Evolutionary conservation across 768 basidiomycete species (phyloP), one percentile per base, ranked within the genome.

Genomic region (Tylopilus felleus): DNA sequence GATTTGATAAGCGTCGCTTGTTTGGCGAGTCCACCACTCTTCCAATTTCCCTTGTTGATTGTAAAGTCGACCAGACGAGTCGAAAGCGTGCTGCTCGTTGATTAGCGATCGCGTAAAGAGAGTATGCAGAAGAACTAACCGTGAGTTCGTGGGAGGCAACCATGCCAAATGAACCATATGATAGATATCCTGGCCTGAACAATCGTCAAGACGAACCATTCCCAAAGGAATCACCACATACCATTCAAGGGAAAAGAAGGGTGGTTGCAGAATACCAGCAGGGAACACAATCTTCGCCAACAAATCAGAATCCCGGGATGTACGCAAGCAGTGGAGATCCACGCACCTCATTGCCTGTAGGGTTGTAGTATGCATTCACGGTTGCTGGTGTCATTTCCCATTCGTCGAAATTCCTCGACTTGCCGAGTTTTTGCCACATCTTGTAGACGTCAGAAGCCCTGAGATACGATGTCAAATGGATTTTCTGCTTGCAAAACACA

Each of bases 111-210:
- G 17, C 2, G 8, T 35, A 9, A 45, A 39, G 8, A 13, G 4
- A 27, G 19, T 17, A 27, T 10, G 5, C 6, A 47, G 17, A 47
- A 7, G 5, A 5, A 64, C 84, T 52, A 52, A 94, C 89, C 21
- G 90, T 90, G 42, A 98, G 74, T 70, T 99, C 96, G 67, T 99
- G 96, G 0, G 92, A 82, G 22, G 93, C 94, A 19, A 97, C 86
- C 47, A 88, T 84, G 14, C 95, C 97, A 64, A 98, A 97, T 1
- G 93, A 85, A 21, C 94, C 96, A 60, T 96, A 98, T 27, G 84
- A 80, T 53, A 98, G 76, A 68, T 97, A 96, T 28, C 81, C 77
- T 5, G 97, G 97, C 92, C 89, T 91, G 52, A 57, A 56, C 7
- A 12, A 39, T n/a, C 42, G 50, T 68, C 16, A 61, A 52, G 49